phyloP scores from a whole-genome alignment of 805 yeast species.

The Candida nonsorbophila region DNA sequence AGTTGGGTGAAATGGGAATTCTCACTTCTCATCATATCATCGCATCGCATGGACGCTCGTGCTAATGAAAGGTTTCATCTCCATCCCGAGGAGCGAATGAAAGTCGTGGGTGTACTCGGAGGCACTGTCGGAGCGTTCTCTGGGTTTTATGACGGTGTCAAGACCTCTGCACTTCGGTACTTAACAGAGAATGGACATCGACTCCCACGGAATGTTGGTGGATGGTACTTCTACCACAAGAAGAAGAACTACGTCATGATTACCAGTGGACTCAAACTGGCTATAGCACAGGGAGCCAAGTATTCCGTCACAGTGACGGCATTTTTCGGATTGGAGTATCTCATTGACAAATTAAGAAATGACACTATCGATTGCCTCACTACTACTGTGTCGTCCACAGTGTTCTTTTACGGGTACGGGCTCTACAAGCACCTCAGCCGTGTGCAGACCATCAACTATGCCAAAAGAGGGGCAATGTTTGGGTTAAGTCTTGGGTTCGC shows the following conservation, averaged over 20 bases:
- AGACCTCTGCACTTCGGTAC: constrained; percentile 50
- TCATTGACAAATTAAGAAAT: constrained; percentile 44
- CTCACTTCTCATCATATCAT: no score
- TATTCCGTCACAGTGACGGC: constrained; percentile 40
- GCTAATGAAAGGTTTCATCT: constrained; percentile 45
- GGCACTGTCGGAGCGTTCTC: constrained; percentile 42
- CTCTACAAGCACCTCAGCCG: constrained; percentile 35
- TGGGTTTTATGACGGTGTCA: constrained; percentile 61
- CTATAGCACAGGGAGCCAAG: constrained; percentile 31
- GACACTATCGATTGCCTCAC: constrained; percentile 56
- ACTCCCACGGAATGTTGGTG: constrained; percentile 69
- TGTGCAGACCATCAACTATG: constrained; percentile 36
- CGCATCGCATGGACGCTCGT: constrained; percentile 1
- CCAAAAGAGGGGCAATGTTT: constrained; percentile 48
- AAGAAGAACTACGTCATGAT: constrained; percentile 73
- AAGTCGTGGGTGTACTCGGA: constrained; percentile 30
- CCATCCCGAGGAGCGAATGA: constrained; percentile 41
- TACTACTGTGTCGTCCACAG: constrained; percentile 54
- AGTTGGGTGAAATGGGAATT: no score
- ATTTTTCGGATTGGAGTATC: constrained; percentile 59
- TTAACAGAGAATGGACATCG: constrained; percentile 81
- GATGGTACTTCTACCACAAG: constrained; percentile 87
- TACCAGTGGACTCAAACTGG: constrained; percentile 46
- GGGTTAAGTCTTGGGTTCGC: constrained; percentile 60
- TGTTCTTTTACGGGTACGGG: constrained; percentile 51